Evolutionary conservation across 495 filamentous ascomycete species (phyloP).

Genomic region (Penicillium atrosanguineum): DNA sequence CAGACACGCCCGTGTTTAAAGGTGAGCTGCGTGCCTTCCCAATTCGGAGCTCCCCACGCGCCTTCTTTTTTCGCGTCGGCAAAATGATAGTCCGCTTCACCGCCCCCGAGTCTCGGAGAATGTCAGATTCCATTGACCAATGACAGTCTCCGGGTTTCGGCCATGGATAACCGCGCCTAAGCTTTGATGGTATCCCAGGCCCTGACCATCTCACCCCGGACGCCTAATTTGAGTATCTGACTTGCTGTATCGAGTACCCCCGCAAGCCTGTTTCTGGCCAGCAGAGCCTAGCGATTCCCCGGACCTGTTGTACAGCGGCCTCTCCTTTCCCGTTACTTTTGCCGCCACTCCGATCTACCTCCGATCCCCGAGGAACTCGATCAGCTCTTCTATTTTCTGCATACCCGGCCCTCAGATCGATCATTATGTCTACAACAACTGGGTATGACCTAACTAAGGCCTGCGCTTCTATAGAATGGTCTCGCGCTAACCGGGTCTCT

Average conservation of each 20-base stretch:
- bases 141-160: slow-evolving; percentile 12
- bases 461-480: neutral
- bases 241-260: neutral
- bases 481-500: slow-evolving; percentile 12
- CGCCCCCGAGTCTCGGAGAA: slow-evolving; percentile 23
- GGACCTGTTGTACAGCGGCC: neutral
- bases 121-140: slow-evolving; percentile 17
- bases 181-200: slow-evolving; percentile 21
- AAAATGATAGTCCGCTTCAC: slow-evolving; percentile 9
- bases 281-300: neutral
- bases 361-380: slow-evolving; percentile 13
- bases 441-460: slow-evolving; percentile 35
- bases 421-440: slow-evolving; percentile 51
- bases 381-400: slow-evolving; percentile 3
- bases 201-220: slow-evolving; percentile 7
- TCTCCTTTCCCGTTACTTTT: neutral
- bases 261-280: neutral
- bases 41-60: slow-evolving; percentile 22
- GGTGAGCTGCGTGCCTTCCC: slow-evolving; percentile 5
- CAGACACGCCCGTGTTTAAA: neutral
- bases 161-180: slow-evolving; percentile 24
- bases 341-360: slow-evolving; percentile 20
- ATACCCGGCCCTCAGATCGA: neutral
- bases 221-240: neutral
- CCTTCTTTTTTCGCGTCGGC: slow-evolving; percentile 20